Percentiles rank a stretch among this genome's conserved stretches.
Evolutionary conservation across 768 basidiomycete species (phyloP).

Genomic region (Amyloporia xantha): DNA sequence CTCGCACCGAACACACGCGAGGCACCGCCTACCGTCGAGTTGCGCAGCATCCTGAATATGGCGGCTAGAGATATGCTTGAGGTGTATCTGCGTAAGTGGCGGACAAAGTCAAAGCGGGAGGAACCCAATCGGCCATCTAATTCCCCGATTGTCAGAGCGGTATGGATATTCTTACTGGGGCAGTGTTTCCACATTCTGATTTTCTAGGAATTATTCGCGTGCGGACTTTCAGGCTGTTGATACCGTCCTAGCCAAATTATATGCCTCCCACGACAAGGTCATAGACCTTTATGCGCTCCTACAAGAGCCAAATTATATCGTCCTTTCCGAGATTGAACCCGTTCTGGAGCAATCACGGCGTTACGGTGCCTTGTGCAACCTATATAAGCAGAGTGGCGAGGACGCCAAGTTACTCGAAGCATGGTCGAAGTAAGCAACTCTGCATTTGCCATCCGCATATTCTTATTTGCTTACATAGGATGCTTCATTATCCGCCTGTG

Average conservation of each 20-base stretch:
- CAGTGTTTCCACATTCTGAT: no score
- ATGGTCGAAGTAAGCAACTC: constrained; percentile 54
- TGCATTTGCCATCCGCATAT: background rate
- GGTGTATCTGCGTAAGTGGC: constrained; percentile 56
- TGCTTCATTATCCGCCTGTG: no score
- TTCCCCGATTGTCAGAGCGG: constrained; percentile 14
- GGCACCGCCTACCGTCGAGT: constrained; percentile 65
- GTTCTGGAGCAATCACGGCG: constrained; percentile 44
- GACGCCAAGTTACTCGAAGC: constrained; percentile 57
- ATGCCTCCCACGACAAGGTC: constrained; percentile 53
- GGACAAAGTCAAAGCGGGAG: constrained; percentile 38
- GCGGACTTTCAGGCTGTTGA: constrained; percentile 72
- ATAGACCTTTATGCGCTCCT: constrained; percentile 57
- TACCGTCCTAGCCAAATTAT: constrained; percentile 72
- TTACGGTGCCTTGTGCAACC: constrained; percentile 52
- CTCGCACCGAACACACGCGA: constrained; percentile 60
- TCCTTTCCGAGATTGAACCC: constrained; percentile 57
- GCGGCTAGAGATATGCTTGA: constrained; percentile 76
- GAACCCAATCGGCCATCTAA: constrained; percentile 19
- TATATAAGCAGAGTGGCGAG: constrained; percentile 53
- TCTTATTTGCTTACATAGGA: constrained; percentile 3
- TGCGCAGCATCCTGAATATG: constrained; percentile 53
- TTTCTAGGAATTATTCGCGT: no score
- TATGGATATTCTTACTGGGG: constrained; percentile 5
- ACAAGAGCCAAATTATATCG: constrained; percentile 43